Base-by-base conservation (phyloP, 2,329 filamentous ascomycete genomes). In the Aspergillus thermomutatus region DNA sequence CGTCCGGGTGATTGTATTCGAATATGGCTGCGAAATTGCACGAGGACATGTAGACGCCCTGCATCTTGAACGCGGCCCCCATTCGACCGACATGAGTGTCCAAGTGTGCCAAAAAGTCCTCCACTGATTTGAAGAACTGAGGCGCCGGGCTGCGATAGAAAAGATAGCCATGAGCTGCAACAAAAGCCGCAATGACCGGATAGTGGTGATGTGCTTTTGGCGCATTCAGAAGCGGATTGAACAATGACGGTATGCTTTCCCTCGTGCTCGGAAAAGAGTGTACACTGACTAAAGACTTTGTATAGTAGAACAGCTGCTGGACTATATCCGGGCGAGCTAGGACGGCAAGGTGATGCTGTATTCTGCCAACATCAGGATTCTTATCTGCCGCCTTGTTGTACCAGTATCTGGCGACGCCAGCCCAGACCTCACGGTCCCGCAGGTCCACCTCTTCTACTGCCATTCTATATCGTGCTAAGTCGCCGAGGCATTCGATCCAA, bases 401-500 rank as follows among this genome's bases (percentile, higher is more conserved):
- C 94, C 93, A 97, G 45, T 88, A 86, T 0, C 87, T 79, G 0
- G 89, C 89, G 0, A 96, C 90, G 0, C 83, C 82, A 0, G 89
- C 90, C 93, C 93, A 97, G 0, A 86, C 84, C 50, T 96, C 90
- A 0, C 89, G 79, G 54, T 93, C 89, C 2, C 83, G 75, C 21
- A 89, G 80, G 60, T 94, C 88, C 26, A 89, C 85, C 43, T 96
- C 89, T 70, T 97, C 92, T 47, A 97, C 92, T 0, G 92, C 91
- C 92, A 97, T 97, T 0, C 88, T 81, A 65, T 95, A 97, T 21
- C 92, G 80, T 0, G 88, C 89, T 0, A 97, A 75, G 67, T 97
- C 92, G 0, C 93, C 93, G 0, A 97, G 77, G 53, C 92, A 97
- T 63, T 97, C 93, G 8, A 96, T 90, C 93, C 93, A 97, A 0